These are phyloP conservation scores for Pythium grandisporangium DNA, from an alignment of 352 stramenopile species.

Conservation along the genomic window DNA sequence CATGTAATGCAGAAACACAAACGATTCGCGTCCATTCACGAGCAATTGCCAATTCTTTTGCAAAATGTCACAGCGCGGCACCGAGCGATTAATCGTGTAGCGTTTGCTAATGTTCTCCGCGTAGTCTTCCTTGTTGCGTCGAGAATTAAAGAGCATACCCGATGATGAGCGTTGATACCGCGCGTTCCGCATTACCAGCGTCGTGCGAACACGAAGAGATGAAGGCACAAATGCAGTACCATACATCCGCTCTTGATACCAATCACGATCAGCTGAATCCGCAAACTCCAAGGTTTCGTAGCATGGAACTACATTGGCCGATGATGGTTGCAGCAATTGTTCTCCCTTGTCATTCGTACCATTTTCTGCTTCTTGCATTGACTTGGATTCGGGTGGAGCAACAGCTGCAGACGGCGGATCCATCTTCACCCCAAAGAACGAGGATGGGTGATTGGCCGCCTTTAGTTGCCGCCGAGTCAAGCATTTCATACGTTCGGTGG, in stretches of 20 bases:
- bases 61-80: conserved; percentile 15
- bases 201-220: conserved; percentile 10
- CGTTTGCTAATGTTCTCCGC: conserved; percentile 7
- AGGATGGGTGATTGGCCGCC: conserved; percentile 2
- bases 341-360: neutral
- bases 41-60: conserved; percentile 15
- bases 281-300: conserved; percentile 18
- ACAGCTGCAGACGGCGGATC: neutral
- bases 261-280: conserved; percentile 11
- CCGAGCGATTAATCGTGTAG: conserved; percentile 16
- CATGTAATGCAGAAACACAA: conserved; percentile 19
- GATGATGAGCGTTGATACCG: conserved; percentile 14
- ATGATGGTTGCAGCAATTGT: neutral
- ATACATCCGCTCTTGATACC: conserved; percentile 16
- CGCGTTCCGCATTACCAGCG: conserved; percentile 12
- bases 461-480: conserved; percentile 14
- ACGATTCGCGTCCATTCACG: conserved; percentile 5
- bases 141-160: conserved; percentile 15
- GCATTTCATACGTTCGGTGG: conserved; percentile 11
- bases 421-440: conserved; percentile 13
- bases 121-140: conserved; percentile 19
- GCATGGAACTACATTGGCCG: conserved; percentile 3
- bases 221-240: conserved; percentile 16
- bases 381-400: neutral
- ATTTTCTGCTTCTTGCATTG: neutral